Base-by-base conservation (phyloP, 2,329 filamentous ascomycete genomes). In the Colletotrichum endophyticum region DNA sequence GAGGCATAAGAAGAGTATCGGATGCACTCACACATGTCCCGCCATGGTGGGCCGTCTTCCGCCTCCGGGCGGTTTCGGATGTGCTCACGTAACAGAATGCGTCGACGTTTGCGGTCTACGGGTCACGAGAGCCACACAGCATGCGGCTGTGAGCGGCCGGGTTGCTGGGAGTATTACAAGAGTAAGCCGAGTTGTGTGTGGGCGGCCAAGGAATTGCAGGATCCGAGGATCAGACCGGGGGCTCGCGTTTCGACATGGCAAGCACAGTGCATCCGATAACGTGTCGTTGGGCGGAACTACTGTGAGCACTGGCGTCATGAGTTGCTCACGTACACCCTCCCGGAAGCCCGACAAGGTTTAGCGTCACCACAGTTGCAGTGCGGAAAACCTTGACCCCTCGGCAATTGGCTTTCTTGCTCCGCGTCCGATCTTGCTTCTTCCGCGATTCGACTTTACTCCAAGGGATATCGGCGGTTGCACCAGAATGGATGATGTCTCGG, bases 401-500 rank as follows among this genome's bases (percentile, higher is more conserved):
- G 69, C 44, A 59, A 19, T 32, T 44, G 34, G 32, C 36, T 53
- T 72, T 39, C 34, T 64, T 9, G 22, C 66, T 76, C 73, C 73
- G 73, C 22, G 59, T 76, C 74, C 74, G 74, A 74, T 61, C 59
- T 66, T 73, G 59, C 44, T 28, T 66, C 70, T 76, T 76, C 74
- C 74, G 74, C 59, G 59, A 72, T 72, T 66, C 59, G 30, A 36
- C 44, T 69, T 36, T 25, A 8, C 53, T 64, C 13, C 57, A 44
- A 70, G 34, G 56, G 34, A 69, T 34, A 73, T 27, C 59, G 70
- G 74, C 49, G 57, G 53, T 36, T 61, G 57, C 44, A 69, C 16
- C 70, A 76, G 32, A 13, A 78, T 78, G 77, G 69, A 78, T 7
- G 77, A 64, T 72, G 75, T 76, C 70, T 72, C 75, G 39, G 68